A percentile compares a stretch with the other conserved stretches of the same genome.
Conservation (phyloP, 2,329 filamentous ascomycete genomes). For the Aspergillus sp. region DNA sequence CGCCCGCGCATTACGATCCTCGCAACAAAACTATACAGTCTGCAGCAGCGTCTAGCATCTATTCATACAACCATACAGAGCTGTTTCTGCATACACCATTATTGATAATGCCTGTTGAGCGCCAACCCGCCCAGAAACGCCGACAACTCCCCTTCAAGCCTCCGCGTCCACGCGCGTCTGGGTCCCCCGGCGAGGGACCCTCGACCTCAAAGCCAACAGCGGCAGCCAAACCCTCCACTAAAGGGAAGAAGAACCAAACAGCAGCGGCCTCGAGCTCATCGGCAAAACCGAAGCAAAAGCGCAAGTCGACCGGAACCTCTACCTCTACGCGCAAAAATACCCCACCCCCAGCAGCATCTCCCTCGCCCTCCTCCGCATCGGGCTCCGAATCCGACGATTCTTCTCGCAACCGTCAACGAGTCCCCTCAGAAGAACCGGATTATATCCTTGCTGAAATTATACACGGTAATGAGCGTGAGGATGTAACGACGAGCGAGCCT, state of each 20-base stretch:
- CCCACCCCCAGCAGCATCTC: constrained; percentile 5
- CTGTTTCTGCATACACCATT: too few species aligned
- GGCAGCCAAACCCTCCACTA: constrained; percentile 14
- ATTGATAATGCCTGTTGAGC: constrained; percentile 20
- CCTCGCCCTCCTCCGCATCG: constrained; percentile 3
- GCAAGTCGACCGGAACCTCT: constrained; percentile 6
- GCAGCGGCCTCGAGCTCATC: constrained; percentile 3
- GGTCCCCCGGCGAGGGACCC: constrained; percentile 14
- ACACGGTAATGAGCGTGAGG: constrained; percentile 15
- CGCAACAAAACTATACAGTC: too few species aligned
- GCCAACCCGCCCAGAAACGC: constrained; percentile 26
- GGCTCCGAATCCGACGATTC: not conserved
- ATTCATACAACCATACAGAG: too few species aligned
- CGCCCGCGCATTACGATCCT: too few species aligned
- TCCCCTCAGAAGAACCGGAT: constrained; percentile 33
- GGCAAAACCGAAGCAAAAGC: constrained; percentile 4
- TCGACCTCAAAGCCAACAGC: constrained; percentile 14
- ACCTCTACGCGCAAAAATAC: constrained; percentile 4
- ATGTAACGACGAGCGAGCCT: constrained; percentile 29
- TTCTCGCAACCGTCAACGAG: not conserved
- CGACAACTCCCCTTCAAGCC: constrained; percentile 39
- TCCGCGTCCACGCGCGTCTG: constrained; percentile 26
- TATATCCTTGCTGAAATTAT: constrained; percentile 42
- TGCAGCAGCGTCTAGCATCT: too few species aligned
- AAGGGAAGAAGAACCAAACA: constrained; percentile 10